Base-by-base conservation (phyloP, 495 filamentous ascomycete species). In the Annulohypoxylon stygium region DNA sequence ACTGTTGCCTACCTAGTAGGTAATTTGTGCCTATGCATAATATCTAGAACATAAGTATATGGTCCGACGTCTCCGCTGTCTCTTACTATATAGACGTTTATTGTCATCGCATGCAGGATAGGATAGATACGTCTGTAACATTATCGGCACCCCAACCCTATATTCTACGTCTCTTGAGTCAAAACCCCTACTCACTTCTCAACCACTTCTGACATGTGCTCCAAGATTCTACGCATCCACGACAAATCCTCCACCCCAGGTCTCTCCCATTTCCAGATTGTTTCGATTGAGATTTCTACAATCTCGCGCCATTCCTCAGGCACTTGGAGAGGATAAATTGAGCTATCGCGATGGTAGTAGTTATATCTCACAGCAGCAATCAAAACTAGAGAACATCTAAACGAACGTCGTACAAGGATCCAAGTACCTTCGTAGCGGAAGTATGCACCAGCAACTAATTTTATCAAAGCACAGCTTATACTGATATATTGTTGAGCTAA, bases 141-240 rank as follows among this genome's bases (percentile, higher is more conserved):
- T 23, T 23, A 23, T 23, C 20, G 20, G 1, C 20, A 23, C 20
- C 20, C 20, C 20, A 23, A 23, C 20, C 20, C 20, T 23, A 23
- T 1, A 23, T 23, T 23, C 20, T 23, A 23, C 20, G 20, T 23
- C 20, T 23, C 20, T 23, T 23, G 20, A 23, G 20, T 23, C 20
- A 23, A 23, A 23, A 41, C 37, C 37, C 7, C n/a, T 9, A 18
- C 20, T 25, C 11, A 39, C 2, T 10, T 3, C 2, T 36, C 39
- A 55, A 39, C 12, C 9, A 36, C 3, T 6, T 64, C 45, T 9
- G 39, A 10, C 61, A 64, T 39, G n/a, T 48, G 30, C 11, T 64
- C 61, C 10, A 41, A 48, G 11, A 18, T 64, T 25, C 7, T 51
- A 0, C 60, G 60, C 60, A 62, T 62, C 60, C 41, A 50, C n/a